phyloP scores from a whole-genome alignment of 768 basidiomycete genomes.

The Serendipita sp. region DNA sequence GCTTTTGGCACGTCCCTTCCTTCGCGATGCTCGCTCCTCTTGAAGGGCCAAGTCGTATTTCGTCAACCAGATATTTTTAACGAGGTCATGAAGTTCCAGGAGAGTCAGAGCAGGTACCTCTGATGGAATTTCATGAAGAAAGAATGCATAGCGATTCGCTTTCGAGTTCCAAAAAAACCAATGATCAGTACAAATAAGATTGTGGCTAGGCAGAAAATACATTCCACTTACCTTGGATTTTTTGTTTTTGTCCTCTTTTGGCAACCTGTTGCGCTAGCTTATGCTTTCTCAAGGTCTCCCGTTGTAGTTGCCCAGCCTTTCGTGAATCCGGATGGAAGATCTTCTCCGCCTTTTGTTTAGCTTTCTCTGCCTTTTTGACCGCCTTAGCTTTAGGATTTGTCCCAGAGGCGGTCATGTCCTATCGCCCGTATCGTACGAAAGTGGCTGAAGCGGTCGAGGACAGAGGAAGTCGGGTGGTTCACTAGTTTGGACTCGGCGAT shows the following conservation, averaged over 20 bases:
- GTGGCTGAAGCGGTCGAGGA: not conserved
- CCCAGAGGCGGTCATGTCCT: not conserved
- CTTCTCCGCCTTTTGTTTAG: conserved; percentile 48
- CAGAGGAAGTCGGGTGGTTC: not conserved
- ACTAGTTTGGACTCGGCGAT: not conserved
- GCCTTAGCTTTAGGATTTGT: not conserved
- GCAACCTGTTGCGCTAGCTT: conserved; percentile 42
- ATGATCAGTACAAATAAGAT: not conserved
- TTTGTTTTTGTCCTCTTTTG: conserved; percentile 42
- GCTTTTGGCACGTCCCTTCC: conserved; percentile 66
- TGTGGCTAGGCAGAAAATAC: not conserved
- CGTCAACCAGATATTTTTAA: conserved; percentile 57
- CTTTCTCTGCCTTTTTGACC: not conserved
- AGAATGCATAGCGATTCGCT: conserved; percentile 65
- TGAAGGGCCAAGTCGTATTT: conserved; percentile 51
- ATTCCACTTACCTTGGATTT: conserved; percentile 31
- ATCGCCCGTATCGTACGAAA: no score
- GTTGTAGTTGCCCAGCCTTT: conserved; percentile 60
- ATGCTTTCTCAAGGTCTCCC: conserved; percentile 49
- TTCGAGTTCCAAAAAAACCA: not conserved
- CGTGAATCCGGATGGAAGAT: conserved; percentile 69
- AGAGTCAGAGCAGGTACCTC: conserved; percentile 39
- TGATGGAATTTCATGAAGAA: conserved; percentile 52
- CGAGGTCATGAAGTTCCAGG: conserved; percentile 45
- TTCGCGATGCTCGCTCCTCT: conserved; percentile 38